Evolutionary conservation across 2,329 filamentous ascomycete species (phyloP).

Genomic region (Botryotinia calthae): DNA sequence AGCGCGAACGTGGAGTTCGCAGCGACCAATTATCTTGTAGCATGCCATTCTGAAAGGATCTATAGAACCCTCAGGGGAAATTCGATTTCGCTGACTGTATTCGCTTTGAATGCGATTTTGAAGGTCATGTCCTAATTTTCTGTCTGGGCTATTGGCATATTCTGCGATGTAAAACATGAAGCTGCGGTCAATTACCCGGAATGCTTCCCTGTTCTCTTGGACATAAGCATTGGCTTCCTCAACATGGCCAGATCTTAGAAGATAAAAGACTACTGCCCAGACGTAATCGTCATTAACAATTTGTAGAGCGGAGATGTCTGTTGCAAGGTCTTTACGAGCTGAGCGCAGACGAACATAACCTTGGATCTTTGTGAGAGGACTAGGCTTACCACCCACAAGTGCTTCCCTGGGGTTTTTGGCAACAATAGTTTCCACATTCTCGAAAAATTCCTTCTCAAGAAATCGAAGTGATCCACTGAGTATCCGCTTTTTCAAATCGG

Average conservation of each 20-base stretch:
- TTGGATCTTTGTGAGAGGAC: slow-evolving; percentile 84
- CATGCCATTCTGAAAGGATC: slow-evolving; percentile 97
- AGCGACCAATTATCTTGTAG: slow-evolving; percentile 93
- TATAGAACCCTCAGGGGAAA: slow-evolving; percentile 80
- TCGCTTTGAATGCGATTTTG: slow-evolving; percentile 88
- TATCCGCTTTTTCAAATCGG: slow-evolving; percentile 73
- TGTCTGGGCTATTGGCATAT: slow-evolving; percentile 75
- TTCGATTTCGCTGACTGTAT: slow-evolving; percentile 79
- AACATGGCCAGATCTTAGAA: slow-evolving; percentile 80
- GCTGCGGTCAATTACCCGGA: slow-evolving; percentile 85
- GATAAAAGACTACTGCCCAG: slow-evolving; percentile 92
- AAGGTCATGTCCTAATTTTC: slow-evolving; percentile 72
- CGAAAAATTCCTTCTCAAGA: slow-evolving; percentile 77
- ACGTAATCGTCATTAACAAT: slow-evolving; percentile 78
- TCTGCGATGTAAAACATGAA: slow-evolving; percentile 85
- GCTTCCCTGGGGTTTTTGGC: slow-evolving; percentile 84
- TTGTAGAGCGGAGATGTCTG: slow-evolving; percentile 77
- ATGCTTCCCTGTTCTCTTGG: slow-evolving; percentile 71
- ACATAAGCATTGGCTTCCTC: slow-evolving; percentile 86
- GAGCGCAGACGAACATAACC: slow-evolving; percentile 84
- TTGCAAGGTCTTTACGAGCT: slow-evolving; percentile 77
- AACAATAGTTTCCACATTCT: slow-evolving; percentile 73
- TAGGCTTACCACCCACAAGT: slow-evolving; percentile 83
- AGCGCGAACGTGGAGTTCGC: slow-evolving; percentile 63
- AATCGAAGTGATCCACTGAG: slow-evolving; percentile 75